Evolutionary conservation across 2,329 filamentous ascomycete genomes (phyloP).

Genomic region (Fusarium floridanum): DNA sequence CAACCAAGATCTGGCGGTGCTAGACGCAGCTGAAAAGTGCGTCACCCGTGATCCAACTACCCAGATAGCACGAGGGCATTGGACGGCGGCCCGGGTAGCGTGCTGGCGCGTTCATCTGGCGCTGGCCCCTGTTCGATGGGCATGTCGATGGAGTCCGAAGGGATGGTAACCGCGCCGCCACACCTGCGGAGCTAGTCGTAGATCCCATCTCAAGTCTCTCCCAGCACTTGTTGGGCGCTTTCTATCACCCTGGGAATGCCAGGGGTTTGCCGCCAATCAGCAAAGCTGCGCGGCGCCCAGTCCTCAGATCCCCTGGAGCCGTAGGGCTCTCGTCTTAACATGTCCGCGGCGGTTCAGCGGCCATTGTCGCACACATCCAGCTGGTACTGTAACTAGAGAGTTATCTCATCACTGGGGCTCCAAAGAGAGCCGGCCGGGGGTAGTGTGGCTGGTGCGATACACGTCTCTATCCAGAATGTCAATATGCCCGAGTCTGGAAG

Average conservation of each 20-base stretch:
- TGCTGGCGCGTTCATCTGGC: conserved; percentile 14
- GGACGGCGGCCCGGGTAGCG: background rate
- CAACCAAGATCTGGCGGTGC: conserved; percentile 20
- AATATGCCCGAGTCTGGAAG: background rate
- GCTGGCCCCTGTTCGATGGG: conserved; percentile 18
- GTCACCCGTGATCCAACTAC: conserved; percentile 13
- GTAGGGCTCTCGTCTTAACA: background rate
- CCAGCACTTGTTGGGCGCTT: conserved; percentile 16
- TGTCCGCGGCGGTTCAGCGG: background rate
- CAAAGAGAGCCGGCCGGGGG: background rate
- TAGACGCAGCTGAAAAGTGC: conserved; percentile 36
- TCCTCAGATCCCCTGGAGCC: background rate
- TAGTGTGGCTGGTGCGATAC: background rate
- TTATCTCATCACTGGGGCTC: background rate
- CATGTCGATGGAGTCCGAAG: conserved; percentile 31
- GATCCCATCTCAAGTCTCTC: conserved; percentile 35
- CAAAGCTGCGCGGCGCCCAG: background rate
- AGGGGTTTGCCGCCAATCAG: conserved; percentile 24
- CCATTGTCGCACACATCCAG: background rate
- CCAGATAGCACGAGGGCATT: background rate
- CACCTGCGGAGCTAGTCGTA: conserved; percentile 33
- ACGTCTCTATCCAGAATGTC: background rate
- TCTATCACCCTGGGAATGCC: conserved; percentile 4
- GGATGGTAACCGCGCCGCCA: conserved; percentile 40
- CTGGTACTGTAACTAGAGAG: background rate